Evolutionary conservation across 2,329 filamentous ascomycete species (phyloP).

Genomic region (Colletotrichum phormii): DNA sequence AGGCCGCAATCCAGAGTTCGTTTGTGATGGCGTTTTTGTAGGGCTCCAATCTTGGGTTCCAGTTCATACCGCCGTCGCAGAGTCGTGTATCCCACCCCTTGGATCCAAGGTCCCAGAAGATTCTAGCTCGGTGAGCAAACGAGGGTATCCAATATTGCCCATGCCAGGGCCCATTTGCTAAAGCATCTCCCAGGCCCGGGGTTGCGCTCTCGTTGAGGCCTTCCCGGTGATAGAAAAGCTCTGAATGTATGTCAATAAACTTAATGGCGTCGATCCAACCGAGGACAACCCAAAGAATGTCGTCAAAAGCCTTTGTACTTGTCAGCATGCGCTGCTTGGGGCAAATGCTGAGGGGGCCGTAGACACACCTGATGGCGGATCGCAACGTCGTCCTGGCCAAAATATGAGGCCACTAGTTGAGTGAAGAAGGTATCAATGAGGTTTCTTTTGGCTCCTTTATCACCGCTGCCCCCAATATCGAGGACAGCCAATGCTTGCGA

Average conservation of each 20-base stretch:
- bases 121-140: constrained; percentile 84
- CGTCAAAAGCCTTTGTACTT: constrained; percentile 79
- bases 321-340: constrained; percentile 17
- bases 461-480: constrained; percentile 47
- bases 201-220: constrained; percentile 40
- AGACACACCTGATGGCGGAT: constrained; percentile 68
- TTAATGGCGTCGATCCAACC: constrained; percentile 88
- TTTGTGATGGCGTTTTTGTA: constrained; percentile 99
- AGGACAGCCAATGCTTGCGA: constrained; percentile 66
- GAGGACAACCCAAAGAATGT: constrained; percentile 95
- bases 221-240: constrained; percentile 64
- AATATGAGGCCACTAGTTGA: constrained; percentile 83
- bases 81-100: constrained; percentile 84
- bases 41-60: constrained; percentile 82
- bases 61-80: constrained; percentile 90
- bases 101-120: constrained; percentile 87
- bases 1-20: constrained; percentile 87
- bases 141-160: constrained; percentile 79
- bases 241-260: constrained; percentile 78
- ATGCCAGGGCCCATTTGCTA: constrained; percentile 72
- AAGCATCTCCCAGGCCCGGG: constrained; percentile 44
- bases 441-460: constrained; percentile 73
- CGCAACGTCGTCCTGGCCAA: constrained; percentile 82
- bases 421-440: constrained; percentile 86
- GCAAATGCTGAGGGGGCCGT: not conserved